Evolutionary conservation across 257 asterid species (phyloP).

Genomic region (Nicotiana knightiana): DNA sequence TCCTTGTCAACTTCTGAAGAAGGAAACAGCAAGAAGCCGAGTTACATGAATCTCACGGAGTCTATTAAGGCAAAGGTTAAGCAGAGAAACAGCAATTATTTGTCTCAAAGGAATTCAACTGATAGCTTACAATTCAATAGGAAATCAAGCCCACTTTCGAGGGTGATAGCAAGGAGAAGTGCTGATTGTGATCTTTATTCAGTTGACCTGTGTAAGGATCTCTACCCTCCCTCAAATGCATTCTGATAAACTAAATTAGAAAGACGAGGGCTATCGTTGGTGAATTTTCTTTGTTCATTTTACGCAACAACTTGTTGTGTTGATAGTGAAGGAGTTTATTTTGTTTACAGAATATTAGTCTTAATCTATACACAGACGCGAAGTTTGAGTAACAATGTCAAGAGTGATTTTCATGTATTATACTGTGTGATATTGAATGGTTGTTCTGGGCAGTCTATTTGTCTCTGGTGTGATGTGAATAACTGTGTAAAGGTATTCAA

Average conservation of each 20-base stretch:
- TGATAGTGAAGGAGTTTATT: neutral
- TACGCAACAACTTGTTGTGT: conserved; percentile 38
- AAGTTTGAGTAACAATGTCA: neutral
- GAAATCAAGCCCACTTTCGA: conserved; percentile 63
- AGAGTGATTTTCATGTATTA: neutral
- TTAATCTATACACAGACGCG: neutral
- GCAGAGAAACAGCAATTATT: conserved; percentile 22
- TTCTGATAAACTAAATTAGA: neutral
- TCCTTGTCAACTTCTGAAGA: conserved; percentile 57
- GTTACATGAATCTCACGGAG: conserved; percentile 63
- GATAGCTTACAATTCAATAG: conserved; percentile 39
- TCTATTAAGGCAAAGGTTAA: conserved; percentile 37
- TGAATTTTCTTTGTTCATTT: neutral
- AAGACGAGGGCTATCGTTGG: neutral
- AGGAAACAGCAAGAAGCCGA: conserved; percentile 29
- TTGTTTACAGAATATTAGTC: neutral
- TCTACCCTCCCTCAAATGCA: conserved; percentile 33
- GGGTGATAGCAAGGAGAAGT: conserved; percentile 50
- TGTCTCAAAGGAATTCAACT: conserved; percentile 40
- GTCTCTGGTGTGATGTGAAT: neutral
- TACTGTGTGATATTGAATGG: neutral
- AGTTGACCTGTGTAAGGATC: conserved; percentile 31
- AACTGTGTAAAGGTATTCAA: no score
- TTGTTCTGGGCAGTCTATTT: neutral
- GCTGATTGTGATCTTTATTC: conserved; percentile 48